Conservation (phyloP, 345 rosid genomes). For the Aurinia saxatilis region DNA sequence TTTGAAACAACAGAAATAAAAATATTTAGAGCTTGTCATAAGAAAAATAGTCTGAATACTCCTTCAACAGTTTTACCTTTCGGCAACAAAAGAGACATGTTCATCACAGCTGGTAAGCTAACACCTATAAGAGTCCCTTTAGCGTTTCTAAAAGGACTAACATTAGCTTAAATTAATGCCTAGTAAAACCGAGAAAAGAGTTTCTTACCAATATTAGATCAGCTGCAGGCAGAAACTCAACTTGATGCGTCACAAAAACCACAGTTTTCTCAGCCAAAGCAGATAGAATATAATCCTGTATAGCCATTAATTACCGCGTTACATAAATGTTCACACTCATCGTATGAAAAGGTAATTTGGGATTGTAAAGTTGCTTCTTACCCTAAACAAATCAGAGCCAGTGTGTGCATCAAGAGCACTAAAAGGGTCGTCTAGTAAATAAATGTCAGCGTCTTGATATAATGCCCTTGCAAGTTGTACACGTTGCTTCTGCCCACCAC, state of each 20-base stretch:
- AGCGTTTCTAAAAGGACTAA: constrained; percentile 24
- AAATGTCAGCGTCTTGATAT: constrained; percentile 98
- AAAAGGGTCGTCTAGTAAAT: constrained; percentile 97
- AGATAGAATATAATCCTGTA: constrained; percentile 89
- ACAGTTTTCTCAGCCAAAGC: constrained; percentile 86
- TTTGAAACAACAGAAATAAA: constrained; percentile 28
- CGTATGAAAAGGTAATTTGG: not conserved
- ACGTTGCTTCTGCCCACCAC: constrained; percentile 99
- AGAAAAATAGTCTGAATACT: constrained; percentile 15
- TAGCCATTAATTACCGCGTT: constrained; percentile 19
- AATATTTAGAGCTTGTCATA: constrained; percentile 9
- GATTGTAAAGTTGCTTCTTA: constrained; percentile 23
- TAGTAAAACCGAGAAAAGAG: constrained; percentile 16
- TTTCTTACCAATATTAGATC: constrained; percentile 85
- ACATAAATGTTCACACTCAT: constrained; percentile 11
- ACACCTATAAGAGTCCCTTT: constrained; percentile 30
- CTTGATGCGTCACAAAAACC: constrained; percentile 97
- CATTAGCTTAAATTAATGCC: not conserved
- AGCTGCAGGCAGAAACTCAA: constrained; percentile 93
- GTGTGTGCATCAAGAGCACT: constrained; percentile 99
- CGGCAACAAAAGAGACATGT: constrained; percentile 29
- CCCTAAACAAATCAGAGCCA: constrained; percentile 94
- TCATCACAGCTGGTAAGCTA: constrained; percentile 31
- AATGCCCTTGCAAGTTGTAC: constrained; percentile 99
- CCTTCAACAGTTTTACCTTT: constrained; percentile 31